A percentile compares a stretch with the other conserved stretches of the same genome.
Evolutionary conservation across 331 rosid genomes (phyloP).

Genomic region (Pyrus hybrid): DNA sequence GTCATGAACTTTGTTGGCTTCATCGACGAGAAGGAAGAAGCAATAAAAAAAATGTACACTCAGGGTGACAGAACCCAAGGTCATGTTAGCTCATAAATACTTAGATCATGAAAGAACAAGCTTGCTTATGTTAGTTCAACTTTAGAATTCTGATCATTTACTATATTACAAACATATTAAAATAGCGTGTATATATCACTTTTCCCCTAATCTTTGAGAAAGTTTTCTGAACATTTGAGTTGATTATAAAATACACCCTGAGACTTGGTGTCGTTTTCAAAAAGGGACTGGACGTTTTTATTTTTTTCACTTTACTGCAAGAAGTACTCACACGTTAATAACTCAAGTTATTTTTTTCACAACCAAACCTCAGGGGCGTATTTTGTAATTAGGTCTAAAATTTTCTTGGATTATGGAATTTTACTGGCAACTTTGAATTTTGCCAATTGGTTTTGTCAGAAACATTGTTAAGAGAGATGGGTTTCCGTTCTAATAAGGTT

Average conservation of each 20-base stretch:
- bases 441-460: background rate
- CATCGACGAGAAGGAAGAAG: conserved; percentile 86
- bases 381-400: background rate
- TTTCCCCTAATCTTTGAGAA: background rate
- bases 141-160: background rate
- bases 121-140: background rate
- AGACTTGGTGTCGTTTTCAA: background rate
- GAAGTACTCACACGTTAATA: no score
- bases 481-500: background rate
- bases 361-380: background rate
- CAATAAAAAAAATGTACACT: conserved; percentile 66
- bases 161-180: no score
- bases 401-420: background rate
- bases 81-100: conserved; percentile 20
- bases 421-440: background rate
- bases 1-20: conserved; percentile 58
- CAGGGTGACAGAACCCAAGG: conserved; percentile 34
- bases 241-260: background rate
- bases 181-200: background rate
- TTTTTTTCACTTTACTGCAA: background rate
- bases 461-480: background rate
- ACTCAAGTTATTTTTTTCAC: background rate
- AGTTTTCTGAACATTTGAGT: background rate
- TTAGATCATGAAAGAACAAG: background rate
- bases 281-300: no score